A percentile compares a stretch with the other conserved stretches of the same genome.
phyloP scores from a whole-genome alignment of 305 asterid genomes.

The Euphrasia arctica region DNA sequence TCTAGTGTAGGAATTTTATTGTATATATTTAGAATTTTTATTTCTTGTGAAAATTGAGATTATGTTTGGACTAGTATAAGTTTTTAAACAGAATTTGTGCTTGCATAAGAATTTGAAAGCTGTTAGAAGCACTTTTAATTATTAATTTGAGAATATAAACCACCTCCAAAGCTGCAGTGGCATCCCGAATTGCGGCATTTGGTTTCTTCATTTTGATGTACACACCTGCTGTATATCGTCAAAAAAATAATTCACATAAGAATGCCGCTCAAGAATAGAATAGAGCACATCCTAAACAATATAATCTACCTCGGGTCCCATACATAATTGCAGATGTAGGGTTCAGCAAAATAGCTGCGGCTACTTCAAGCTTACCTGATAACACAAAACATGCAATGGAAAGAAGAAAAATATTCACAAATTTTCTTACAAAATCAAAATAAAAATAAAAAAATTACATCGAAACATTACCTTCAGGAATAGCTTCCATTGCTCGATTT shows the following conservation, averaged over 20 bases:
- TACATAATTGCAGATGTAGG: conserved; percentile 97
- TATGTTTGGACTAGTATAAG: too few species aligned
- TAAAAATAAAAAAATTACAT: not conserved
- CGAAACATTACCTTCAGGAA: conserved; percentile 64
- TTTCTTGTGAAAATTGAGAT: too few species aligned
- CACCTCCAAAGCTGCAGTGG: conserved; percentile 93
- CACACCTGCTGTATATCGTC: conserved; percentile 60
- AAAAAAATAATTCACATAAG: conserved; percentile 19
- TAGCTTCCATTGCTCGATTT: conserved; percentile 83
- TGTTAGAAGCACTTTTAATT: too few species aligned
- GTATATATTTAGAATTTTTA: too few species aligned
- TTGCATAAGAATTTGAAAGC: too few species aligned
- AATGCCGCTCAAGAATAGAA: not conserved
- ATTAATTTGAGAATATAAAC: not conserved
- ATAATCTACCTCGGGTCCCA: conserved; percentile 70
- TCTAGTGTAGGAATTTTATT: too few species aligned
- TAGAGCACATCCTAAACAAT: not conserved
- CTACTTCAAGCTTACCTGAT: conserved; percentile 84
- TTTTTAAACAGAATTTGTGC: too few species aligned
- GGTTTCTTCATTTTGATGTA: conserved; percentile 96
- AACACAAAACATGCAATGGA: not conserved
- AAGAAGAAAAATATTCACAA: not conserved
- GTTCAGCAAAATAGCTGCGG: conserved; percentile 74
- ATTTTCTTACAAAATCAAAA: too few species aligned
- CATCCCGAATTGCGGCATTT: conserved; percentile 94